Base-by-base conservation (phyloP, 805 yeast genomes). In the Candida arabinofermentans region DNA sequence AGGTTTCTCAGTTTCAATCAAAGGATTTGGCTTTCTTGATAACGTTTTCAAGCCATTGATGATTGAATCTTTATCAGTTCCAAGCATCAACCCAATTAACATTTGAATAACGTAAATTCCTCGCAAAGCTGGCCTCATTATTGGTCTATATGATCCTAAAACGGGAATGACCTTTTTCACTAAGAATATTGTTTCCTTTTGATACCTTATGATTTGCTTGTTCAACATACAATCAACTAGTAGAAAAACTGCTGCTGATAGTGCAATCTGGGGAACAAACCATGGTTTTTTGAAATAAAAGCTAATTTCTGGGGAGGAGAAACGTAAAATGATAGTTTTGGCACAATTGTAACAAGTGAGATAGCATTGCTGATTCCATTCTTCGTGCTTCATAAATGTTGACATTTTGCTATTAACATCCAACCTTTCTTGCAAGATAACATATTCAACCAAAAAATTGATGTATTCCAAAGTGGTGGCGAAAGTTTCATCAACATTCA, bases 391-490 rank as follows among this genome's bases (percentile, higher is more conserved):
- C 55, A 59, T 45, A 41, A 55, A 58, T 1, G 49, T 37, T 7
- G 64, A 54, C 60, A 61, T 54, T 41, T 51, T 55, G 29, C 59
- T 46, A 38, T 61, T 61, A 12, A 61, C 51, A 18, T 60, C 62
- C 9, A 60, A 37, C 13, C 57, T 31, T 40, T 59, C 65, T 34
- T 55, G 51, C 5, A 46, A 36, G 8, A 60, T 35, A 4, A 43
- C 38, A 22, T 43, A 47, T 9, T 47, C 43, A 18, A 46, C 36
- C 8, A 54, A 40, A 40, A 48, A 57, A 22, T 44, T 46, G 19
- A 45, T 46, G 41, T 47, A 54, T 5, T 50, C 48, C 12, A 57
- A 33, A 0, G 37, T 40, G 5, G 37, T 36, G 8, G 44, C 41
- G 27, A 42, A 51, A 14, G 29, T 31, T 10, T 8, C 27, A 39